Conservation (phyloP, 1,284 basidiomycete species). For the Vanrija pseudolonga region DNA sequence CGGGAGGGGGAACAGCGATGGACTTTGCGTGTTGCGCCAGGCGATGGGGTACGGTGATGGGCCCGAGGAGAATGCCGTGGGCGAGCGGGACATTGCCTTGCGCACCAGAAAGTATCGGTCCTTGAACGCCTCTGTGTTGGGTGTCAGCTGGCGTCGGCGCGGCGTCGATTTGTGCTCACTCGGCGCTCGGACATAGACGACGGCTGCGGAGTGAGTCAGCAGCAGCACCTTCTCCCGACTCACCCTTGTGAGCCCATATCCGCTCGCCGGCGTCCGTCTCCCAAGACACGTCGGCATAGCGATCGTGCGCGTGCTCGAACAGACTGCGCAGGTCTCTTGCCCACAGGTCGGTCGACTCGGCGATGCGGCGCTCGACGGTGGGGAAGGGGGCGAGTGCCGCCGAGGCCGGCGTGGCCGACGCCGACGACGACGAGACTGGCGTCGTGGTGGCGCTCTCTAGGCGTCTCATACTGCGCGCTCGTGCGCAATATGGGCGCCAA, state of each 20-base stretch:
- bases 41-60: conserved; percentile 11
- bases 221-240: conserved; percentile 3
- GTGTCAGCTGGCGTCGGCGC: background rate
- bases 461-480: conserved; percentile 7
- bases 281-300: conserved; percentile 93
- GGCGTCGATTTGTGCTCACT: conserved; percentile 17
- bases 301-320: conserved; percentile 72
- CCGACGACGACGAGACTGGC: too few relatives aligned
- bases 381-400: conserved; percentile 13
- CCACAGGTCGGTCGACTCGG: conserved; percentile 56
- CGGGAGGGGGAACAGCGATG: background rate
- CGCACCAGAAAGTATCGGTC: conserved; percentile 63
- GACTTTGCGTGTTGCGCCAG: conserved; percentile 11
- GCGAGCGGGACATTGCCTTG: conserved; percentile 42
- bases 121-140: conserved; percentile 60
- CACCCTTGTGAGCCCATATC: conserved; percentile 48
- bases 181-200: conserved; percentile 89
- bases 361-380: conserved; percentile 30
- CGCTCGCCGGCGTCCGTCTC: conserved; percentile 58
- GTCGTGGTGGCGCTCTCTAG: background rate
- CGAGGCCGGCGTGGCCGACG: background rate
- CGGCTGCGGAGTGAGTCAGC: conserved; percentile 55
- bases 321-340: conserved; percentile 69
- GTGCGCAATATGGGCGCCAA: background rate
- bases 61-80: conserved; percentile 4